A percentile compares a stretch with the other conserved stretches of the same genome.
These are phyloP conservation scores for Ganoderma sinense DNA, from an alignment of 1,284 basidiomycete species.

Conservation along the genomic window DNA sequence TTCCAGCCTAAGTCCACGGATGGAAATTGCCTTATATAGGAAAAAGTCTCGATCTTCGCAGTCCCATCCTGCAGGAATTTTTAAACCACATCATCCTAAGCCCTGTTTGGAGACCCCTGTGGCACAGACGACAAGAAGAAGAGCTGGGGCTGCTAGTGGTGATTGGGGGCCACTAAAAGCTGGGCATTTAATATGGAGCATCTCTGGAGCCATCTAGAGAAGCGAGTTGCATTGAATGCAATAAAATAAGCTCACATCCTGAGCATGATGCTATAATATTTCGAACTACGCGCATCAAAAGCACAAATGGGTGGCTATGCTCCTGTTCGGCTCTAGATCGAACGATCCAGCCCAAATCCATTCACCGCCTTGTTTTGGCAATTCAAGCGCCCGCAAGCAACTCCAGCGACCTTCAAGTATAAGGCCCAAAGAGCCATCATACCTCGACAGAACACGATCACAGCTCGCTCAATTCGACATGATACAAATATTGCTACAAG, in stretches of 20 bases:
- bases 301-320: neutral
- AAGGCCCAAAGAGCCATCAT: neutral
- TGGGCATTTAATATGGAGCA: neutral
- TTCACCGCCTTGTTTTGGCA: neutral
- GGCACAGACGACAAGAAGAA: neutral
- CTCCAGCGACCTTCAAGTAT: too few species aligned
- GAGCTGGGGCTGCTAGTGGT: neutral
- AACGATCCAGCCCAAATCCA: neutral
- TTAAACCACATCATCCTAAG: neutral
- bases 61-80: neutral
- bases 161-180: neutral
- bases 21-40: constrained; percentile 4
- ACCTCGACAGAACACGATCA: too few species aligned
- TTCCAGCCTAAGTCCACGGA: constrained; percentile 5
- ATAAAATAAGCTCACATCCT: neutral
- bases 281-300: neutral
- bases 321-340: neutral
- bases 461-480: constrained; percentile 3
- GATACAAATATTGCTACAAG: constrained; percentile 32
- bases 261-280: neutral
- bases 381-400: neutral
- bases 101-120: neutral
- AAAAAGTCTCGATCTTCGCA: neutral
- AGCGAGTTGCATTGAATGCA: neutral
- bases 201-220: neutral